A percentile compares a stretch with the other conserved stretches of the same genome.
These are phyloP conservation scores for Xylaria sp. DNA, from an alignment of 2,329 filamentous ascomycete genomes.

Conservation along the genomic window DNA sequence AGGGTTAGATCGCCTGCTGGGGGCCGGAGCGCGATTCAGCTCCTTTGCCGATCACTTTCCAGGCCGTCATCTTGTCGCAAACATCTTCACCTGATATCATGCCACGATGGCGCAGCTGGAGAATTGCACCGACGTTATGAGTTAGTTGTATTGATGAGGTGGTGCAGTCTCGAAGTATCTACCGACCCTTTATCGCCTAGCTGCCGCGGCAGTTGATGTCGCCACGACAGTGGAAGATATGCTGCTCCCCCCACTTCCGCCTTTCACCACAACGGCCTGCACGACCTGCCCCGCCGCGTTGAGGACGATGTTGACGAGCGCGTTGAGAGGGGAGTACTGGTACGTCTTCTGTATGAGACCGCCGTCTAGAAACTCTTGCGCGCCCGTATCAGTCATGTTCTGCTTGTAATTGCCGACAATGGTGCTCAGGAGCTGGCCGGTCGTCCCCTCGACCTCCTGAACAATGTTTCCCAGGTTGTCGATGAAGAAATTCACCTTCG, in stretches of 20 bases:
- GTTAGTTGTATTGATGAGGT: background rate
- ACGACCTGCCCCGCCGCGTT: constrained; percentile 54
- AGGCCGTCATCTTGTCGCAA: too few relatives aligned
- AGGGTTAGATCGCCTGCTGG: too few relatives aligned
- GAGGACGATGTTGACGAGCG: constrained; percentile 54
- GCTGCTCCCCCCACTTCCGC: constrained; percentile 18
- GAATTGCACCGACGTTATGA: background rate
- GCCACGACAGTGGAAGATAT: constrained; percentile 15
- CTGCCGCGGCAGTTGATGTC: constrained; percentile 13
- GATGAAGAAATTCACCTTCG: constrained; percentile 57
- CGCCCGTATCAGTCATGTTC: constrained; percentile 59
- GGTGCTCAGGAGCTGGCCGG: constrained; percentile 46
- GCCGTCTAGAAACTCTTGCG: constrained; percentile 38
- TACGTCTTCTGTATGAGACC: constrained; percentile 50
- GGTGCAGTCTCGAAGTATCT: background rate
- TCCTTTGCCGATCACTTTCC: too few relatives aligned
- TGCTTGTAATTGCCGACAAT: constrained; percentile 61
- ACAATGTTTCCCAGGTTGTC: constrained; percentile 67
- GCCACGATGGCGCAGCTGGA: too few relatives aligned
- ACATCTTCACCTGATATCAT: too few relatives aligned
- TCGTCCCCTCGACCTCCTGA: constrained; percentile 56
- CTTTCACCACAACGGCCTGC: constrained; percentile 42
- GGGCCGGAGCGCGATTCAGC: too few relatives aligned
- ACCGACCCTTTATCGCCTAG: background rate
- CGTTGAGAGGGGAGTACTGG: constrained; percentile 48